These are phyloP conservation scores for Pyrenophora teres DNA, from an alignment of 2,329 filamentous ascomycete species.

Conservation along the genomic window DNA sequence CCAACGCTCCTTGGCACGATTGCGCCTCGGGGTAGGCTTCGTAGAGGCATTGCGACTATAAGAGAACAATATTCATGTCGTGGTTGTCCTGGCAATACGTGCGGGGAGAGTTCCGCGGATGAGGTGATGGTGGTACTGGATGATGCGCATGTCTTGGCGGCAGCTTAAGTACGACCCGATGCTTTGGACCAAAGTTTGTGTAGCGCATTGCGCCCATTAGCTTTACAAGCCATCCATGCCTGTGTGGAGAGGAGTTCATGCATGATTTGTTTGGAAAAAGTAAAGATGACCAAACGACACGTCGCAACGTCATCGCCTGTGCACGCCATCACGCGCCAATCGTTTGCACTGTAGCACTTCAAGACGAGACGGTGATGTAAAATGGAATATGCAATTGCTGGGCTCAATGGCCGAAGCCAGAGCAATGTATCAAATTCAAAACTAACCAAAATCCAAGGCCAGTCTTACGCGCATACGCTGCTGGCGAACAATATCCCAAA, in stretches of 20 bases:
- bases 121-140: conserved; percentile 6
- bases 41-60: conserved; percentile 37
- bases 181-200: conserved; percentile 3
- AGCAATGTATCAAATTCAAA: conserved; percentile 15
- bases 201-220: neutral
- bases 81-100: conserved; percentile 3
- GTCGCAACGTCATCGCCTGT: neutral
- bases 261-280: conserved; percentile 2
- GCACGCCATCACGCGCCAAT: neutral
- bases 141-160: conserved; percentile 6
- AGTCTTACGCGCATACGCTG: conserved; percentile 6
- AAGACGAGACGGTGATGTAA: neutral
- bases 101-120: conserved; percentile 17
- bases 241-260: conserved; percentile 5
- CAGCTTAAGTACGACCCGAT: conserved; percentile 10
- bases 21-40: conserved; percentile 32
- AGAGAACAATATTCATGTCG: conserved; percentile 22
- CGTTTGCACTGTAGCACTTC: neutral
- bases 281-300: neutral
- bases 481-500: conserved; percentile 2
- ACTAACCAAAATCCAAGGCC: conserved; percentile 2
- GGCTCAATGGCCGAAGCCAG: conserved; percentile 20
- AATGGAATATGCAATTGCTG: conserved; percentile 18
- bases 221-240: neutral
- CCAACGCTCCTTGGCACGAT: conserved; percentile 24